phyloP scores from a whole-genome alignment of 768 basidiomycete species.

The Lactifluus rugatus region DNA sequence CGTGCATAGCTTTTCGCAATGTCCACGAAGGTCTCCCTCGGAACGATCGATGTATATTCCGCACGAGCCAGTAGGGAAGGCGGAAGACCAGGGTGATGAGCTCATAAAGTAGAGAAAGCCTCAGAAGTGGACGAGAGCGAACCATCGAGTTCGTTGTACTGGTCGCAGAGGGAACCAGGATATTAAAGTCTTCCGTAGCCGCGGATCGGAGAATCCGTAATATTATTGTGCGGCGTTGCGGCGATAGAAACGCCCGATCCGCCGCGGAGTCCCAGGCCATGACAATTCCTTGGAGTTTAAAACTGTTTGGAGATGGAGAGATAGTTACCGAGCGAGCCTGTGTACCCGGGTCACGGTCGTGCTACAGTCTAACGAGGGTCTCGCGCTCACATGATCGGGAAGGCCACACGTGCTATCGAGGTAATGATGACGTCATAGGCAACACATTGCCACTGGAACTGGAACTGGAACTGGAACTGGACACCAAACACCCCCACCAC shows the following conservation, averaged over 20 bases:
- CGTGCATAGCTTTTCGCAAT: background rate
- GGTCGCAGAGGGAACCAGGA: background rate
- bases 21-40: background rate
- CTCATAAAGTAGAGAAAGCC: background rate
- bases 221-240: too few relatives aligned
- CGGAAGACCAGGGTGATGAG: background rate
- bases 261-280: too few relatives aligned
- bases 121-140: background rate
- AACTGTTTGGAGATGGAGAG: too few relatives aligned
- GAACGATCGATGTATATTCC: background rate
- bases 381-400: too few relatives aligned
- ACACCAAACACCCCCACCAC: background rate
- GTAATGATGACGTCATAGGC: conserved; percentile 1
- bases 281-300: too few relatives aligned
- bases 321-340: too few relatives aligned
- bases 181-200: too few relatives aligned
- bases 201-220: background rate
- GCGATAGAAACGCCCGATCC: too few relatives aligned
- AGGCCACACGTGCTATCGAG: background rate
- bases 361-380: too few relatives aligned
- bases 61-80: background rate
- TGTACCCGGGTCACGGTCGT: too few relatives aligned
- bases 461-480: too few relatives aligned
- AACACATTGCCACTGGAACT: too few relatives aligned
- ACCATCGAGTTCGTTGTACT: background rate